Base-by-base conservation (phyloP, 192 early-diverging fungal genomes). In the Cetraspora pellucida region DNA sequence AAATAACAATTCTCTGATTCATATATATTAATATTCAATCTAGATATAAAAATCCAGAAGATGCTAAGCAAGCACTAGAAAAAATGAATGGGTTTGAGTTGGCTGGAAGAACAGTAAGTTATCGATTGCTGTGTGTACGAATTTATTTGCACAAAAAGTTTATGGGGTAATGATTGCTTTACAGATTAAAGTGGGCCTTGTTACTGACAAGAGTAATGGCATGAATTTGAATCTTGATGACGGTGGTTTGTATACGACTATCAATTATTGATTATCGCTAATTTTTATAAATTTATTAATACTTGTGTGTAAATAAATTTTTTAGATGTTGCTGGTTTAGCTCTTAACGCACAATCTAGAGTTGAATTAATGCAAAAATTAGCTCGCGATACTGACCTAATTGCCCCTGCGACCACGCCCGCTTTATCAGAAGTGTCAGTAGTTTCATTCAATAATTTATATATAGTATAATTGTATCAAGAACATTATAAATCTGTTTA, bases 1-100 rank as follows among this genome's bases (percentile, higher is more conserved):
- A 11, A 44, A n/a, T 43, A 44, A n/a, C 43, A 44, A 44, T 10
- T 10, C n/a, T 27, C 17, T 55, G 11, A 21, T 60, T 60, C 9
- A 27, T 60, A 10, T 10, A 43, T 65, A 31, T n/a, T 17, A 37
- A n/a, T 19, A 10, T 43, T 27, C 70, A 82, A 81, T 72, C 80
- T 65, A 88, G 86, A 72, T 91, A 92, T 74, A 85, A 87, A 70
- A 81, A 89, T 69, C 80, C 90, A 0, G 85, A 89, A 5, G 86
- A 91, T 73, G 96, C 97, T 0, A 91, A 90, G 65, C 80, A 85
- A 58, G 97, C 97, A 1, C 79, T 95, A 25, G 89, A 91, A 50
- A 88, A 90, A 71, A 89, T 97, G 88, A 94, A 97, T 74, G 94
- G 93, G 21, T 88, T 92, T 78, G 92, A 91, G 70, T 78, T 98